A percentile compares a stretch with the other conserved stretches of the same genome.
Evolutionary conservation across 1,284 basidiomycete genomes (phyloP).

Genomic region (Veloboletus limbatus): DNA sequence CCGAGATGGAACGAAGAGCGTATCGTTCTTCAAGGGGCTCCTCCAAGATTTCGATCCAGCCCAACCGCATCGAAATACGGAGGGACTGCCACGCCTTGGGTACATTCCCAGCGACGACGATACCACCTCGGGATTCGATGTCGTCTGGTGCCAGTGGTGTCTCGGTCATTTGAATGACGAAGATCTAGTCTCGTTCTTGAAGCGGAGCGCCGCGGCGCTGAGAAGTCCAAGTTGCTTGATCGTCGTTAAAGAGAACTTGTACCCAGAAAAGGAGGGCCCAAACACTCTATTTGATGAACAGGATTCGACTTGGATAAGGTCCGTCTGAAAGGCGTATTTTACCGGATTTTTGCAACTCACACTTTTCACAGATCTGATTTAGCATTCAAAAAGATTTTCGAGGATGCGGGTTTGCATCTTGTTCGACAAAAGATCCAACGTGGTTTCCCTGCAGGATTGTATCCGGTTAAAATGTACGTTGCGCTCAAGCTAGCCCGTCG

Average conservation of each 20-base stretch:
- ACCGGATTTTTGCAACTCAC: constrained; percentile 11
- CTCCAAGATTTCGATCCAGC: constrained; percentile 77
- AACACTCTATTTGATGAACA: constrained; percentile 75
- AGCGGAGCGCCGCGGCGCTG: constrained; percentile 56
- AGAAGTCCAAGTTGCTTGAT: constrained; percentile 56
- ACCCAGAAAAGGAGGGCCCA: constrained; percentile 58
- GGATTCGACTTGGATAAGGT: constrained; percentile 89
- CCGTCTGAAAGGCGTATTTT: neutral
- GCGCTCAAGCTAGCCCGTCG: too few species aligned
- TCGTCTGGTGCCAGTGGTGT: constrained; percentile 96
- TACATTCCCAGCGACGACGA: constrained; percentile 47
- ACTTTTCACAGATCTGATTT: constrained; percentile 67
- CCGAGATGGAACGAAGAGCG: constrained; percentile 62
- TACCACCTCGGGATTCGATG: constrained; percentile 59
- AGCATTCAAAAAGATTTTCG: constrained; percentile 77
- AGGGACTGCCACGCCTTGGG: constrained; percentile 57
- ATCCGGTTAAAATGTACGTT: constrained; percentile 80
- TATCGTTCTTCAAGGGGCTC: constrained; percentile 76
- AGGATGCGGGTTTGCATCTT: constrained; percentile 63
- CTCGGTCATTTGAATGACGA: constrained; percentile 80
- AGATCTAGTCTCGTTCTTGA: constrained; percentile 77
- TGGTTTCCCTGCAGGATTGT: constrained; percentile 79
- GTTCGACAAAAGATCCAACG: constrained; percentile 70
- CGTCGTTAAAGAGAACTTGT: constrained; percentile 92
- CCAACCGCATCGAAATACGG: constrained; percentile 42